Percentiles rank a stretch among this genome's conserved stretches.
These are phyloP conservation scores for Aspergillus sp. DNA, from an alignment of 2,329 filamentous ascomycete species.

Conservation along the genomic window DNA sequence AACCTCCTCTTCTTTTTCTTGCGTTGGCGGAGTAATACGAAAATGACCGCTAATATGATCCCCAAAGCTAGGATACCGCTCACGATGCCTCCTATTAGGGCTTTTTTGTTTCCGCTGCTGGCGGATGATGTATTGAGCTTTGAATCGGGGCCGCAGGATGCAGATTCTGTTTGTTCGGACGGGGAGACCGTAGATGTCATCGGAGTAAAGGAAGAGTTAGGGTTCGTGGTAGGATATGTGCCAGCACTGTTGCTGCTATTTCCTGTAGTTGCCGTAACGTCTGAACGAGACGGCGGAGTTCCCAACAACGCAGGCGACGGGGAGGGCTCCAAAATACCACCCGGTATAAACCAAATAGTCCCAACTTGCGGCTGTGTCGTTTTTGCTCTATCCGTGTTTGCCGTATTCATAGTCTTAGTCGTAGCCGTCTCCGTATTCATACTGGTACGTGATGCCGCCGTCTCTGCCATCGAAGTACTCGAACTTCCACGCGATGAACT, in stretches of 20 bases:
- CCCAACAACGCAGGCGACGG: too few relatives aligned
- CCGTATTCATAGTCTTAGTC: not conserved
- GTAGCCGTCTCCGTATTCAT: not conserved
- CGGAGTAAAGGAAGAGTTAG: not conserved
- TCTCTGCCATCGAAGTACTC: not conserved
- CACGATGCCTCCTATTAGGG: conserved; percentile 18
- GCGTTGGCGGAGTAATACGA: conserved; percentile 9
- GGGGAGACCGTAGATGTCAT: conserved; percentile 1
- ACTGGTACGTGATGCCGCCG: not conserved
- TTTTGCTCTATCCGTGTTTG: not conserved
- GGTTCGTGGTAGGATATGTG: not conserved
- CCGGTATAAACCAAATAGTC: too few relatives aligned
- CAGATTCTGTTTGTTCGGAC: not conserved
- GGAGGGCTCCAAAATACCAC: too few relatives aligned
- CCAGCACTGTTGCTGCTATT: too few relatives aligned
- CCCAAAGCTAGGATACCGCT: conserved; percentile 10
- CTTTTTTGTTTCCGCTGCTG: conserved; percentile 2
- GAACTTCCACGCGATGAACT: not conserved
- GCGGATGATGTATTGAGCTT: not conserved
- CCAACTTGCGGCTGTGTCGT: too few relatives aligned
- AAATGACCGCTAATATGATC: conserved; percentile 6
- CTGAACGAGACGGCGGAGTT: too few relatives aligned
- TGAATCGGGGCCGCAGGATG: not conserved
- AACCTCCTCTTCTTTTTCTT: conserved; percentile 7
- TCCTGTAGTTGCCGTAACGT: too few relatives aligned